Base-by-base conservation (phyloP, 495 filamentous ascomycete genomes). In the Pyrenula massariospora region DNA sequence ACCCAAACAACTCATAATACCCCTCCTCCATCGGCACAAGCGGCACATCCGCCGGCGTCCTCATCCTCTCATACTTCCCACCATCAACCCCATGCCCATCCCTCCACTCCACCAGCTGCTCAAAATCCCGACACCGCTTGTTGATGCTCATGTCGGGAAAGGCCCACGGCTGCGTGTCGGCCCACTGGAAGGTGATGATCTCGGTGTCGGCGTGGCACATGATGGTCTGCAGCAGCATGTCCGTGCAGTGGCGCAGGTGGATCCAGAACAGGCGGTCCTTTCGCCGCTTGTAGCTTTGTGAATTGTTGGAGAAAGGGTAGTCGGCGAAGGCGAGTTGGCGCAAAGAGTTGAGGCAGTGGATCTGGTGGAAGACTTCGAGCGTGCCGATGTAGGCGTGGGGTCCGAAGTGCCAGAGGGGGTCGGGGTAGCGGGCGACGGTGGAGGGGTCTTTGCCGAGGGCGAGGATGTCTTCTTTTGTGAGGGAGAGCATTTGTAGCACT, bases 101-200 rank as follows among this genome's bases (percentile, higher is more conserved):
- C 24, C 60, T 61, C 62, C 58, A 69, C 0, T 59, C 20, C 54
- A 68, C 12, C 3, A 69, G 12, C 12, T 56, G 56, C 19, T 59
- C 65, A 36, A 62, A 62, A 52, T 66, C 62, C 12, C 53, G 56
- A 53, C 68, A 70, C 24, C 62, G 55, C 22, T 65, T 61, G 22
- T 63, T 59, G 22, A 66, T 47, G 15, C 31, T 66, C 59, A 73
- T 70, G 25, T 76, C 73, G 10, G 73, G 71, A 25, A 66, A 71
- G 8, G 70, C 70, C 25, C 58, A 56, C 2, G 61, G 48, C 25
- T 69, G 65, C 1, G 59, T 67, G 11, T 70, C 66, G 22, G 56
- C 42, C 68, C 64, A 67, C 10, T 55, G 56, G 21, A 64, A 63
- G 0, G 68, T 64, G 47, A 60, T 59, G 10, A 66, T 54, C 12